These are phyloP conservation scores for Inga leiocalycina DNA, from an alignment of 306 rosid genomes.

Conservation along the genomic window DNA sequence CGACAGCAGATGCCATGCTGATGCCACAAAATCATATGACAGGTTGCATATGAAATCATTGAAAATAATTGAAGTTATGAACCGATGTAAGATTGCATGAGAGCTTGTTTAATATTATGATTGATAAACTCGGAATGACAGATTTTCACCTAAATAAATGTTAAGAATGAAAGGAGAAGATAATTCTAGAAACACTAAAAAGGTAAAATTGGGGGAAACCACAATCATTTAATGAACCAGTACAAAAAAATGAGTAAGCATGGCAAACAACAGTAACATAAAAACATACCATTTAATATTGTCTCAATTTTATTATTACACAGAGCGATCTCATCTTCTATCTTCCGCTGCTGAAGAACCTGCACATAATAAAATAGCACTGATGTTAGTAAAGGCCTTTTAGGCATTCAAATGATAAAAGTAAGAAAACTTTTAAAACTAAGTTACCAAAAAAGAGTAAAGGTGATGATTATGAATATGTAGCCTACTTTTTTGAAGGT, in stretches of 20 bases:
- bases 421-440: slow-evolving; percentile 15
- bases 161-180: neutral
- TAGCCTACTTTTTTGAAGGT: slow-evolving; percentile 12
- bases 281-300: slow-evolving; percentile 57
- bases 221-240: neutral
- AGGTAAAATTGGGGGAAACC: neutral
- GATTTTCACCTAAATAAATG: neutral
- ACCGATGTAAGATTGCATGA: slow-evolving; percentile 23
- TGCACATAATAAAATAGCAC: slow-evolving; percentile 45
- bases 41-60: neutral
- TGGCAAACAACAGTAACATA: slow-evolving; percentile 3
- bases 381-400: slow-evolving; percentile 12
- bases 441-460: neutral
- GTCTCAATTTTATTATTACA: slow-evolving; percentile 62
- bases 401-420: slow-evolving; percentile 25
- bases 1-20: neutral
- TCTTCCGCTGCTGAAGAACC: slow-evolving; percentile 64
- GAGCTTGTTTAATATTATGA: neutral
- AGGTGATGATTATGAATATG: slow-evolving; percentile 1
- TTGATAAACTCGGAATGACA: slow-evolving; percentile 8
- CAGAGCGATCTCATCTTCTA: slow-evolving; percentile 69
- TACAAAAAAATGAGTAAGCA: slow-evolving; percentile 29
- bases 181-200: slow-evolving; percentile 7
- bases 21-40: neutral
- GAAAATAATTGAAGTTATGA: slow-evolving; percentile 8